These are phyloP conservation scores for Dendrocalamus latiflorus DNA, from an alignment of 202 grass and related monocot species.

Conservation along the genomic window DNA sequence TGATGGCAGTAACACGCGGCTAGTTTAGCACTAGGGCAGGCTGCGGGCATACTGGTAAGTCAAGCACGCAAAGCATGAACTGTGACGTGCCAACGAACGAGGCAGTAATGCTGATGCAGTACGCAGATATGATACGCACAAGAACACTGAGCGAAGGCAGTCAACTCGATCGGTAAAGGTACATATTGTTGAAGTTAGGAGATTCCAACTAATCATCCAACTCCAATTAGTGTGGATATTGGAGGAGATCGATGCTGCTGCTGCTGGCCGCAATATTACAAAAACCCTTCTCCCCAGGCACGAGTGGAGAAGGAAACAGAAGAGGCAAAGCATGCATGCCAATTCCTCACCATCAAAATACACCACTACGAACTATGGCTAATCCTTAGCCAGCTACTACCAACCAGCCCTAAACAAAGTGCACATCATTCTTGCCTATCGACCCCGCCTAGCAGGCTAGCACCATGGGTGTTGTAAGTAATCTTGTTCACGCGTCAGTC, in stretches of 20 bases:
- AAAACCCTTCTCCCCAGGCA: background rate
- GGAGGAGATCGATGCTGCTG: background rate
- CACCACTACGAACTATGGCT: background rate
- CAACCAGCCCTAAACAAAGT: background rate
- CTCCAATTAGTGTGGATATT: background rate
- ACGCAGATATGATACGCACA: background rate
- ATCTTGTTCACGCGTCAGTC: constrained; percentile 56
- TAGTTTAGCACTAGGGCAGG: background rate
- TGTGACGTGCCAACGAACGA: background rate
- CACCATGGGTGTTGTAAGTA: background rate
- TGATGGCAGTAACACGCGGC: background rate
- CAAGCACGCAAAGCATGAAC: background rate
- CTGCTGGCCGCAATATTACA: constrained; percentile 16
- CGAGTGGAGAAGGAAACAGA: background rate
- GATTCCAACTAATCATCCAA: background rate
- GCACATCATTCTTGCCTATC: background rate
- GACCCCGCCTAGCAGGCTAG: no score
- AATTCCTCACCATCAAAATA: background rate
- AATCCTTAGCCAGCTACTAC: background rate
- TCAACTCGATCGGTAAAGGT: background rate
- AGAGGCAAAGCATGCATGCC: background rate
- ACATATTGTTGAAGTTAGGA: constrained; percentile 3
- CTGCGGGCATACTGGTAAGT: background rate
- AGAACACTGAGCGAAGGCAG: background rate
- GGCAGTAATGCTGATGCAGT: background rate